A percentile compares a stretch with the other conserved stretches of the same genome.
phyloP scores from a whole-genome alignment of 148 eudicot species.

The Cornus controversa region DNA sequence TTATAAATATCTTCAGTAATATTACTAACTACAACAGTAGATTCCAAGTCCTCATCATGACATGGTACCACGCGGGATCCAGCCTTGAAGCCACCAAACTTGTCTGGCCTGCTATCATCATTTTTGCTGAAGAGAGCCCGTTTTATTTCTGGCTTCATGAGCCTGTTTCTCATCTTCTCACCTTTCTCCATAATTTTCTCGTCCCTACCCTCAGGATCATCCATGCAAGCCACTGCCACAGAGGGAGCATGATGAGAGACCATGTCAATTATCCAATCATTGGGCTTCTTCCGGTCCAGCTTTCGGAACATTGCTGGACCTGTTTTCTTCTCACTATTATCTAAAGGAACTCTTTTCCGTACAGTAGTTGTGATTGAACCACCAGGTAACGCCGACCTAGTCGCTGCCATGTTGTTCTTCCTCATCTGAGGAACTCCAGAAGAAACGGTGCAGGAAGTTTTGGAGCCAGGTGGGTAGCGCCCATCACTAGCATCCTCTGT shows the following conservation, averaged over 20 bases:
- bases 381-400: constrained; percentile 37
- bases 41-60: constrained; percentile 40
- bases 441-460: constrained; percentile 27
- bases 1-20: constrained; percentile 35
- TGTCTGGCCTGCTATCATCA: constrained; percentile 17
- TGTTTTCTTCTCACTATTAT: constrained; percentile 37
- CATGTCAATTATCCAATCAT: constrained; percentile 33
- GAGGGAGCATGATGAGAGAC: constrained; percentile 31
- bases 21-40: constrained; percentile 40
- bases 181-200: constrained; percentile 22
- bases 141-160: constrained; percentile 35
- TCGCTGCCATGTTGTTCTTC: constrained; percentile 29
- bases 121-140: constrained; percentile 46
- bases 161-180: constrained; percentile 25
- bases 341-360: constrained; percentile 44
- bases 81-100: constrained; percentile 9
- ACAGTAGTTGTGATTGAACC: constrained; percentile 50
- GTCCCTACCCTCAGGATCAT: constrained; percentile 20
- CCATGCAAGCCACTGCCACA: constrained; percentile 27
- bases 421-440: constrained; percentile 43
- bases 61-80: constrained; percentile 47
- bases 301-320: constrained; percentile 57
- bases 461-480: constrained; percentile 44
- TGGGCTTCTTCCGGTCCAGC: constrained; percentile 56
- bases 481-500: constrained; percentile 73